A percentile compares a stretch with the other conserved stretches of the same genome.
These are phyloP conservation scores for Starmera dryadoides DNA, from an alignment of 805 yeast species.

Conservation along the genomic window DNA sequence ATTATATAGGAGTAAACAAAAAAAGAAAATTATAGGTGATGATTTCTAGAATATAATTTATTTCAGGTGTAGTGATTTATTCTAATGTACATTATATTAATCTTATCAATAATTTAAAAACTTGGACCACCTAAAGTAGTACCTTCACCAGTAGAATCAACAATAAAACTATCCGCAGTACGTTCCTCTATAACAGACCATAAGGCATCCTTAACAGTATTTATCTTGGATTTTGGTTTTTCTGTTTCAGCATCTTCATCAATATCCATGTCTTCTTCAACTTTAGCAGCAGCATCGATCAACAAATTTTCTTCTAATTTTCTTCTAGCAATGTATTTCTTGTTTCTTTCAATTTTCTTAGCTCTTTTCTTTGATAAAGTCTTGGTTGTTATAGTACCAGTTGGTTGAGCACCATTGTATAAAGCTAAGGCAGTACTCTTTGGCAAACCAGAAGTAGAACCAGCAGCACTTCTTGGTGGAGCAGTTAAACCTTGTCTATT, in stretches of 20 bases:
- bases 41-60: neutral
- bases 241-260: conserved; percentile 27
- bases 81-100: too few species aligned
- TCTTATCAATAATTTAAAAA: conserved; percentile 20
- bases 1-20: neutral
- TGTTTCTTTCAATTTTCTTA: conserved; percentile 73
- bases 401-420: conserved; percentile 23
- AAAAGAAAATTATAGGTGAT: neutral
- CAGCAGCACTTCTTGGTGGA: conserved; percentile 40
- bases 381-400: conserved; percentile 36
- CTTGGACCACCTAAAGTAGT: conserved; percentile 79
- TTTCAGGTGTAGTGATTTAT: too few species aligned
- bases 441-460: conserved; percentile 32
- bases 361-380: conserved; percentile 73
- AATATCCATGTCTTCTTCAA: conserved; percentile 44
- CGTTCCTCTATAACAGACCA: conserved; percentile 67
- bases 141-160: conserved; percentile 54
- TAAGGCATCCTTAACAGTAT: conserved; percentile 53
- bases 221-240: conserved; percentile 25
- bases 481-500: conserved; percentile 31
- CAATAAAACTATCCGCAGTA: conserved; percentile 36
- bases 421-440: conserved; percentile 36
- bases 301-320: conserved; percentile 29
- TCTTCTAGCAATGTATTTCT: conserved; percentile 61
- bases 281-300: conserved; percentile 41